Evolutionary conservation across 1,284 basidiomycete species (phyloP), one percentile per base, ranked within the genome.

Genomic region (Apiotrichum siamense): DNA sequence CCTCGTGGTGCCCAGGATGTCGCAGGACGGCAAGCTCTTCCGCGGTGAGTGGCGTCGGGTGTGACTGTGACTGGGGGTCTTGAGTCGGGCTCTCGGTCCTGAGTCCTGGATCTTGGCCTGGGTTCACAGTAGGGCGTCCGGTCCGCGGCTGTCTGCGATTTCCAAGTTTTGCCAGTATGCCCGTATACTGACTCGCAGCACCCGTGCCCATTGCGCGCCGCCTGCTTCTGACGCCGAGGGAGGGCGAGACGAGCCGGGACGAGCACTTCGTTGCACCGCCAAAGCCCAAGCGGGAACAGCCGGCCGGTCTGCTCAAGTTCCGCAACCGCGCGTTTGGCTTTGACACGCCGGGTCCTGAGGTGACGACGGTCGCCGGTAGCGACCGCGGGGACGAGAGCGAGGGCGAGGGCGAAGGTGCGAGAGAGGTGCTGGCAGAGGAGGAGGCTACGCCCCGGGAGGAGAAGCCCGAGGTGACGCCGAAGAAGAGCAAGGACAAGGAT

Each of bases 291-390:
- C 54, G 67, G 31, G 31, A 29, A 15, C 69, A 72, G 47, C 69
- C 69, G 0, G 58, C 51, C 10, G 59, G 66, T 55, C 46, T 66
- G 21, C 44, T 72, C 45, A 72, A 72, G 53, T 70, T 72, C 57
- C 59, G 70, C 20, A 72, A 70, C 53, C 49, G 52, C 7, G 61
- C 63, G 3, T 63, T 46, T 29, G 70, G 70, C 1, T 69, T 63
- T 18, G 55, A 62, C 37, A 70, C 70, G 0, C 60, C 64, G 4
- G 70, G 70, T 1, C 68, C 68, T 5, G 41, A 40, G 21, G 27
- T 17, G 26, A 42, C 41, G 3, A 27, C 21, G 11, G 47, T 15
- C n/a, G 26, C 12, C 23, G 21, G 17, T 9, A 32, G 12, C 10
- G 50, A 52, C n/a, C n/a, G n/a, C n/a, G n/a, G n/a, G 11, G 49